Evolutionary conservation across 352 stramenopile species (phyloP).

Genomic region (Phytophthora palmivora): DNA sequence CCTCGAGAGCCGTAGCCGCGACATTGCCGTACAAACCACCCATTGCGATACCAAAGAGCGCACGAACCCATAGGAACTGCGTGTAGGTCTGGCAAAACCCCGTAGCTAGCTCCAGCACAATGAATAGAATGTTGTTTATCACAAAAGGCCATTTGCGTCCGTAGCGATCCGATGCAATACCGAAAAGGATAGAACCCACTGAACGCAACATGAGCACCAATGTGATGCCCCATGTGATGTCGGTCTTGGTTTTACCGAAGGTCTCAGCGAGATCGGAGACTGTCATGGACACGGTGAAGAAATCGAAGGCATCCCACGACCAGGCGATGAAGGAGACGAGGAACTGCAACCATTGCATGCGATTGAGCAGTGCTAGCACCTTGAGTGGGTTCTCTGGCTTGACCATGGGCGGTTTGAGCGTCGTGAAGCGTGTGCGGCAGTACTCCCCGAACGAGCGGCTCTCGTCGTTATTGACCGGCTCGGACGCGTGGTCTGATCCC

Average conservation of each 20-base stretch:
- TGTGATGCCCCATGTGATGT: conserved; percentile 68
- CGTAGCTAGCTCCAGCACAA: conserved; percentile 49
- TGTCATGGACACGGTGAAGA: conserved; percentile 65
- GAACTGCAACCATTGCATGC: conserved; percentile 51
- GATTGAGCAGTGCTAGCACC: conserved; percentile 38
- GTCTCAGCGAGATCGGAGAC: conserved; percentile 55
- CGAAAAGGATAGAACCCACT: conserved; percentile 51
- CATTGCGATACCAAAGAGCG: conserved; percentile 57
- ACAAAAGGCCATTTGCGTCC: conserved; percentile 53
- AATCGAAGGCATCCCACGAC: conserved; percentile 67
- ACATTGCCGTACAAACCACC: conserved; percentile 58
- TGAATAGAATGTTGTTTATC: conserved; percentile 54
- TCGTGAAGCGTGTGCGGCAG: conserved; percentile 43
- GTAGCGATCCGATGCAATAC: conserved; percentile 52
- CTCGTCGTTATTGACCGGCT: conserved; percentile 35
- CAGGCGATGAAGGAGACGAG: conserved; percentile 47
- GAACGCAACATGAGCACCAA: conserved; percentile 62
- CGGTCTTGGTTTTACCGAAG: conserved; percentile 51
- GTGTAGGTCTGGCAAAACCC: conserved; percentile 51
- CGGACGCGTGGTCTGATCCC: conserved; percentile 21
- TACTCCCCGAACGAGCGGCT: conserved; percentile 44
- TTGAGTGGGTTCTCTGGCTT: conserved; percentile 39
- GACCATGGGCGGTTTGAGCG: conserved; percentile 51
- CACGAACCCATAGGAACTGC: conserved; percentile 44
- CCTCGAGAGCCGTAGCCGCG: conserved; percentile 51